Percentiles rank a stretch among this genome's conserved stretches.
Evolutionary conservation across 805 yeast species (phyloP).

Genomic region (Lachancea dasiensis): DNA sequence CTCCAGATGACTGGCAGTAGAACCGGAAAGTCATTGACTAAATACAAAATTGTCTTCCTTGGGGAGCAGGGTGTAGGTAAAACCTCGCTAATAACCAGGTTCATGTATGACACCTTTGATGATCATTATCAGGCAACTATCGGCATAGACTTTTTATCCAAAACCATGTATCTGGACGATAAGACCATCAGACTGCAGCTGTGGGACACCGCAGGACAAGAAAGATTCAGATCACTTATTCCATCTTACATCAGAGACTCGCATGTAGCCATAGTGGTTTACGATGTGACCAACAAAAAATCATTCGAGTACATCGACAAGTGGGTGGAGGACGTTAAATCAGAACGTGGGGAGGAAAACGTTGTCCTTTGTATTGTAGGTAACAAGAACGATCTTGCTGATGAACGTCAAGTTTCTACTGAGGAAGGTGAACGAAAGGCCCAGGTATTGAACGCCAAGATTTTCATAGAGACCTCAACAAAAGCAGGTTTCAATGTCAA

Average conservation of each 20-base stretch:
- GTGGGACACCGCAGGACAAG: slow-evolving; percentile 99
- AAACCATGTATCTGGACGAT: slow-evolving; percentile 93
- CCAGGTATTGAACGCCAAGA: slow-evolving; percentile 62
- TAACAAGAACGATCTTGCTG: slow-evolving; percentile 77
- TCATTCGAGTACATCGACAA: slow-evolving; percentile 78
- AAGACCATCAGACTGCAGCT: slow-evolving; percentile 90
- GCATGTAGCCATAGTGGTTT: slow-evolving; percentile 94
- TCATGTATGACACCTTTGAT: slow-evolving; percentile 96
- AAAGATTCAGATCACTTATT: slow-evolving; percentile 86
- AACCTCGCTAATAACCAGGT: slow-evolving; percentile 91
- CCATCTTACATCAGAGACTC: slow-evolving; percentile 95
- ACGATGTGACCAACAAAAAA: slow-evolving; percentile 83
- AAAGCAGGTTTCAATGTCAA: slow-evolving; percentile 94
- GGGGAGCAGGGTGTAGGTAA: slow-evolving; percentile 98
- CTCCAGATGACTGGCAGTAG: slow-evolving; percentile 12
- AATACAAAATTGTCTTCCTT: slow-evolving; percentile 84
- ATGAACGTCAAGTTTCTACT: slow-evolving; percentile 71
- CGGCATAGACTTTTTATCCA: slow-evolving; percentile 92
- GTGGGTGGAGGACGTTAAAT: slow-evolving; percentile 93
- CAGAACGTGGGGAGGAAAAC: slow-evolving; percentile 81
- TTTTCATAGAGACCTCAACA: slow-evolving; percentile 89
- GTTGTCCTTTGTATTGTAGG: slow-evolving; percentile 90
- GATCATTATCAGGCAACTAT: slow-evolving; percentile 93
- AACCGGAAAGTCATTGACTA: slow-evolving; percentile 36
- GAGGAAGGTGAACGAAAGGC: slow-evolving; percentile 84